Conservation (phyloP, 148 eudicot species). For the Fagopyrum homotropicum region DNA sequence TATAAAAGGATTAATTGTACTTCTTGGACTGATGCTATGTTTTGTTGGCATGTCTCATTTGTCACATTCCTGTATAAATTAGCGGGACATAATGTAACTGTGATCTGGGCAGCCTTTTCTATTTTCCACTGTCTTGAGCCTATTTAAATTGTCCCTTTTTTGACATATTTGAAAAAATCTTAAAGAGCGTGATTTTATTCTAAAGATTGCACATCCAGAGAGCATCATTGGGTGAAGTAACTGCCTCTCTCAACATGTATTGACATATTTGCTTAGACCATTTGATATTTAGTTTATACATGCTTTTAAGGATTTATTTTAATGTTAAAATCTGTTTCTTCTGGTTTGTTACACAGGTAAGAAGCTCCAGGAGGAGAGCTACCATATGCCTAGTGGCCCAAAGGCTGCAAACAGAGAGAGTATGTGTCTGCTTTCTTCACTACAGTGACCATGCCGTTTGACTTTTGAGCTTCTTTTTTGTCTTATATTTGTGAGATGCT, state of each 20-base stretch:
- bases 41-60: background rate
- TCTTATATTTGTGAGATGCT: background rate
- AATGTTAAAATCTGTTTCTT: background rate
- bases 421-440: conserved; percentile 27
- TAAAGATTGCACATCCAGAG: background rate
- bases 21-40: background rate
- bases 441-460: background rate
- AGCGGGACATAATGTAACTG: background rate
- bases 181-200: background rate
- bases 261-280: background rate
- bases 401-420: conserved; percentile 36
- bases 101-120: background rate
- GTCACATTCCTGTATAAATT: background rate
- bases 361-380: conserved; percentile 21
- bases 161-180: background rate
- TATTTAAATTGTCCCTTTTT: background rate
- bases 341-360: conserved; percentile 38
- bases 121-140: too few species aligned
- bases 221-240: background rate
- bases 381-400: conserved; percentile 35
- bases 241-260: background rate
- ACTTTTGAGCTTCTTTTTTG: background rate
- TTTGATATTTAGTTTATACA: background rate
- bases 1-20: background rate
- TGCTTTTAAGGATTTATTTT: conserved; percentile 8